phyloP scores from a whole-genome alignment of 78 protist genomes.

The Anaeramoeba ignava region DNA sequence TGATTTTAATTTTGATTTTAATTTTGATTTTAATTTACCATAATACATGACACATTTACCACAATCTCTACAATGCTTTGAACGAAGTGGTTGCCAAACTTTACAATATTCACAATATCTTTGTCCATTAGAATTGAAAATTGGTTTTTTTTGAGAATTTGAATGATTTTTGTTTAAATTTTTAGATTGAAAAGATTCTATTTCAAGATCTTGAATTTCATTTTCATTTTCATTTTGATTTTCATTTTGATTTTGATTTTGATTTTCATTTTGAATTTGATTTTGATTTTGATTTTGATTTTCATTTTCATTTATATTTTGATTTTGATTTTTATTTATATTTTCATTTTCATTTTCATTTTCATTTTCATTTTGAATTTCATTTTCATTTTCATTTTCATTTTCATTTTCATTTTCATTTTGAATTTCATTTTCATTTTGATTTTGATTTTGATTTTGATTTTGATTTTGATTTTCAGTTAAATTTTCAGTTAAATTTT shows the following conservation, averaged over 20 bases:
- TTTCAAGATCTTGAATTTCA: background rate
- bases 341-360: background rate
- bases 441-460: background rate
- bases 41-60: background rate
- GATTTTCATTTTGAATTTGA: background rate
- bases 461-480: background rate
- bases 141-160: background rate
- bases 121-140: too few relatives aligned
- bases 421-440: too few relatives aligned
- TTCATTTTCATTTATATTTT: background rate
- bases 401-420: too few relatives aligned
- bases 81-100: background rate
- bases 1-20: too few relatives aligned
- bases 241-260: background rate
- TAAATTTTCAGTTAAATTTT: background rate
- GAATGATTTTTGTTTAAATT: background rate
- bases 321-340: background rate
- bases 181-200: background rate
- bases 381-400: background rate
- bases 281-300: background rate
- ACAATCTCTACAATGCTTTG: background rate
- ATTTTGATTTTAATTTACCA: background rate
- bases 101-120: background rate
- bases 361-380: background rate
- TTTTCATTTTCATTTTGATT: too few relatives aligned